A percentile compares a stretch with the other conserved stretches of the same genome.
phyloP scores from a whole-genome alignment of 306 rosid species.

The Vachellia pachyceras region DNA sequence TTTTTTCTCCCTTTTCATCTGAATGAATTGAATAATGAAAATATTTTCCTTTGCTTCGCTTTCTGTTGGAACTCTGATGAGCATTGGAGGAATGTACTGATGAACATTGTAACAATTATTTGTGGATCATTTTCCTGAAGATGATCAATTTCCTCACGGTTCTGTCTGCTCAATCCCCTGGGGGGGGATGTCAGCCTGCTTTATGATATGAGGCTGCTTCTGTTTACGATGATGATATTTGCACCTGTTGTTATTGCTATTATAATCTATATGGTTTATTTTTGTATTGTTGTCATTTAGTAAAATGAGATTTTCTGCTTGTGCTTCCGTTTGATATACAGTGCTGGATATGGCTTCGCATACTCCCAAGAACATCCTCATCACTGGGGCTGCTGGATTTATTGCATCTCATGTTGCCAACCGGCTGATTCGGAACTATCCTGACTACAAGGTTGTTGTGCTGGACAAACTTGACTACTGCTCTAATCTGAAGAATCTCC shows the following conservation, averaged over 20 bases:
- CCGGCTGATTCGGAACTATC: slow-evolving; percentile 57
- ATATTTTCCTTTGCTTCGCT: background rate
- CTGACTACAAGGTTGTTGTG: slow-evolving; percentile 65
- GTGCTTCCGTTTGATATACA: slow-evolving; percentile 14
- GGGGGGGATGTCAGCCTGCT: background rate
- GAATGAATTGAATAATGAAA: background rate
- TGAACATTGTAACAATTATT: background rate
- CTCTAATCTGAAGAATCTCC: slow-evolving; percentile 63
- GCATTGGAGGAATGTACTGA: background rate
- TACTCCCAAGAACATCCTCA: slow-evolving; percentile 68
- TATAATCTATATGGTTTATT: background rate
- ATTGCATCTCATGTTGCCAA: slow-evolving; percentile 72
- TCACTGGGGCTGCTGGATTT: slow-evolving; percentile 71
- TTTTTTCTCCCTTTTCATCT: background rate
- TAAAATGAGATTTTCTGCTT: background rate
- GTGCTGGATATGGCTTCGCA: slow-evolving; percentile 49
- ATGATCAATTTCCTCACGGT: background rate
- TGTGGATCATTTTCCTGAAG: background rate
- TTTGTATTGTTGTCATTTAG: background rate
- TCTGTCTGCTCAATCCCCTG: background rate
- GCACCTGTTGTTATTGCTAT: background rate
- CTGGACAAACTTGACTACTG: slow-evolving; percentile 75
- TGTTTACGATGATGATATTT: background rate
- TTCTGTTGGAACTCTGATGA: slow-evolving; percentile 10
- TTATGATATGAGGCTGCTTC: background rate